These are phyloP conservation scores for Sclerospora graminicola DNA, from an alignment of 352 stramenopile genomes.

Conservation along the genomic window DNA sequence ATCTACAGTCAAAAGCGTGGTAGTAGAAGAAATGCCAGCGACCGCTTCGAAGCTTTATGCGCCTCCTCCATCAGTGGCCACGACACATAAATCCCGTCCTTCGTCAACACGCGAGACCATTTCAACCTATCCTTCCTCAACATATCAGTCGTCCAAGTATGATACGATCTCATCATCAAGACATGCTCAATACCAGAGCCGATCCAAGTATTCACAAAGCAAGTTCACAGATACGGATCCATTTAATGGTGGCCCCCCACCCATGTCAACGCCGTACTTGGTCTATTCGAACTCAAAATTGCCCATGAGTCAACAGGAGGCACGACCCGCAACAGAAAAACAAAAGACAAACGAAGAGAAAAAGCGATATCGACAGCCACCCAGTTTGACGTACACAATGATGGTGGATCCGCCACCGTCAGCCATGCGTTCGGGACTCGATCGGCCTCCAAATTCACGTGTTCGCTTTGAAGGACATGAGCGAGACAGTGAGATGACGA, in stretches of 20 bases:
- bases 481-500: slow-evolving; percentile 1
- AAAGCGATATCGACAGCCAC: slow-evolving; percentile 1
- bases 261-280: slow-evolving; percentile 36
- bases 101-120: background rate
- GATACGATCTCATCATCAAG: slow-evolving; percentile 2
- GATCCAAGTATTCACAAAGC: slow-evolving; percentile 23
- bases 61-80: slow-evolving; percentile 6
- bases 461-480: slow-evolving; percentile 29
- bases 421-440: slow-evolving; percentile 12
- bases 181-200: slow-evolving; percentile 33
- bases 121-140: slow-evolving; percentile 2
- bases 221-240: slow-evolving; percentile 11
- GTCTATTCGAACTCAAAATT: slow-evolving; percentile 24
- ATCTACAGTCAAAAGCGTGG: slow-evolving; percentile 29
- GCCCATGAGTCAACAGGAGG: slow-evolving; percentile 10
- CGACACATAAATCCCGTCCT: background rate
- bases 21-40: too few species aligned
- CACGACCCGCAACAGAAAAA: slow-evolving; percentile 1
- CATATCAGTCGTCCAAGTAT: slow-evolving; percentile 10
- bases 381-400: background rate
- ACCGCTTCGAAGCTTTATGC: slow-evolving; percentile 12
- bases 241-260: slow-evolving; percentile 24
- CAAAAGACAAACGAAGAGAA: slow-evolving; percentile 7
- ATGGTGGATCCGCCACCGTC: slow-evolving; percentile 4
- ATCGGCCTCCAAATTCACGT: slow-evolving; percentile 22